Evolutionary conservation across 164 flowering plant genomes (phyloP).

Genomic region (Stephania yunnanensis): DNA sequence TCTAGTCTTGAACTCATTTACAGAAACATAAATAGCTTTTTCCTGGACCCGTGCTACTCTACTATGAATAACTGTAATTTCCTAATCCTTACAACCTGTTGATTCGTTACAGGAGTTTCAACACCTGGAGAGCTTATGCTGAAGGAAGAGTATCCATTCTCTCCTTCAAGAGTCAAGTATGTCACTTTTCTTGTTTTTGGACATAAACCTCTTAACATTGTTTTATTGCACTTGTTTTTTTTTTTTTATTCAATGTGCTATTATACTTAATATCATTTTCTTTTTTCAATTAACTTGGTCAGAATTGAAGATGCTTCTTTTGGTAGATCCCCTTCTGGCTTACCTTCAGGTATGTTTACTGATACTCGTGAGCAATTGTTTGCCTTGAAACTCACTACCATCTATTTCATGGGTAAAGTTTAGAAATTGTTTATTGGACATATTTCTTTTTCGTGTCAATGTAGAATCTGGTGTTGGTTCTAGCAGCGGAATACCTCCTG

Average conservation of each 20-base stretch:
- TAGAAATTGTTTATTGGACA: background rate
- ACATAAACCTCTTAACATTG: background rate
- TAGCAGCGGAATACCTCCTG: conserved; percentile 25
- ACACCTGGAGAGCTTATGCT: conserved; percentile 36
- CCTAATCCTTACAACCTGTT: conserved; percentile 9
- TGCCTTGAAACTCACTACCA: background rate
- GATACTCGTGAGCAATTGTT: background rate
- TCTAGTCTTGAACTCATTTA: background rate
- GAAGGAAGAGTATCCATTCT: conserved; percentile 60
- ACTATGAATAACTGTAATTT: background rate
- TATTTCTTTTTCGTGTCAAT: conserved; percentile 5
- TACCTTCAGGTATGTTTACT: conserved; percentile 39
- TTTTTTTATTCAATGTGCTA: conserved; percentile 1
- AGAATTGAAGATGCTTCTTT: conserved; percentile 56
- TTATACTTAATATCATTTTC: background rate
- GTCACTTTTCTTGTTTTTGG: background rate
- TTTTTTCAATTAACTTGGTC: conserved; percentile 16
- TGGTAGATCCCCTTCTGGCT: conserved; percentile 40
- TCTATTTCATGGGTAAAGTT: background rate
- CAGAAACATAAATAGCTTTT: background rate
- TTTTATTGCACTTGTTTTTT: background rate
- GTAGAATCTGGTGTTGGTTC: conserved; percentile 32
- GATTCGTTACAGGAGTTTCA: conserved; percentile 34
- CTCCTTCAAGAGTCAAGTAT: conserved; percentile 75
- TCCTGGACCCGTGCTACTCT: background rate